Evolutionary conservation across 208 protist genomes (phyloP), one percentile per base, ranked within the genome.

Genomic region (Kentomonas sorsogonicus): DNA sequence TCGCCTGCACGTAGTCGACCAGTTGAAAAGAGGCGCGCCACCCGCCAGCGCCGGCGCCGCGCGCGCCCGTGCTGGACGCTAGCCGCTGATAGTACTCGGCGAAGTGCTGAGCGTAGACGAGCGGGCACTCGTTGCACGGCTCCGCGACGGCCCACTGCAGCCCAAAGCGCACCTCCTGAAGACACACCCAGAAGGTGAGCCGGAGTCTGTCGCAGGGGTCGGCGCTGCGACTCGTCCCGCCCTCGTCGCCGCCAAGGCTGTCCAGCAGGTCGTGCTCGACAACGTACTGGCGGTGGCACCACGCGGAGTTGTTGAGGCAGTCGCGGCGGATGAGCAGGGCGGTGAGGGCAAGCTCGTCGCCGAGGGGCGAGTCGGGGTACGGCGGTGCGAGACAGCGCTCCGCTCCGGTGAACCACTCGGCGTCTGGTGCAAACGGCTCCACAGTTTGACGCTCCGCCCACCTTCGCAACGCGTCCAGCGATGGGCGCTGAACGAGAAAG

Each of bases 301-400:
- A 93, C 18, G 77, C 86, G 3, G 82, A 90, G 66, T 93, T 93
- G 63, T 93, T 93, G 27, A 71, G 69, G 44, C 63, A 70, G 62
- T 93, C 86, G 6, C 59, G n/a, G 20, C 40, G 27, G 23, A 93
- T 81, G 1, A 86, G 55, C 30, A 25, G 33, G 0, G 76, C 69
- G 0, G 77, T 86, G 57, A 87, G 79, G 46, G 57, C 13, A 0
- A 93, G 44, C 54, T 93, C 86, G 3, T 63, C 52, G 1, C 64
- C 60, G 47, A 89, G 48, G 1, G 73, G 52, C 30, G 72, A 87
- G 1, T 63, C 60, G 47, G 88, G 48, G 1, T 71, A 48, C 30
- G 72, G 85, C 13, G 63, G 53, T 6, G 79, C 73, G 9, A 83
- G 33, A 5, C 45, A 33, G n/a, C n/a, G 55, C 27, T 53, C 56